These are phyloP conservation scores for Ilex paraguariensis DNA, from an alignment of 305 asterid genomes.

Conservation along the genomic window DNA sequence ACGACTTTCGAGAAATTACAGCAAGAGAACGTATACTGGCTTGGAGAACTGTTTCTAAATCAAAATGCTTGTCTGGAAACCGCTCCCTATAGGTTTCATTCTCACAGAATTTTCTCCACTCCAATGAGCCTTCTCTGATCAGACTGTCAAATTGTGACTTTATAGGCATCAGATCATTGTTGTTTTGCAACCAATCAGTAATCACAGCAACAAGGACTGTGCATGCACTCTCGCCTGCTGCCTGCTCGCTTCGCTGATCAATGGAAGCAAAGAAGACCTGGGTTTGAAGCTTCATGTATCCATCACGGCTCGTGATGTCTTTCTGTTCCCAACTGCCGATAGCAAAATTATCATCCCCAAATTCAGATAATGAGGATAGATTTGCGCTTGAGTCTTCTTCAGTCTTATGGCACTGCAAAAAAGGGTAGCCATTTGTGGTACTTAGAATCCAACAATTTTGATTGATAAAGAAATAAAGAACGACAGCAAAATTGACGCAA, in stretches of 20 bases:
- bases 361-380: slow-evolving; percentile 69
- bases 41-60: slow-evolving; percentile 82
- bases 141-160: slow-evolving; percentile 83
- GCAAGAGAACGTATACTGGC: slow-evolving; percentile 60
- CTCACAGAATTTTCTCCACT: slow-evolving; percentile 92
- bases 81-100: slow-evolving; percentile 52
- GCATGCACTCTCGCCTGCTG: slow-evolving; percentile 97
- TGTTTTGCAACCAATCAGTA: slow-evolving; percentile 87
- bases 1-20: slow-evolving; percentile 68
- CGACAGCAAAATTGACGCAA: no score
- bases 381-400: slow-evolving; percentile 61
- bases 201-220: slow-evolving; percentile 92
- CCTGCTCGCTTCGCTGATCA: slow-evolving; percentile 89
- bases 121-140: slow-evolving; percentile 86
- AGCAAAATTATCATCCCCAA: slow-evolving; percentile 84
- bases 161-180: slow-evolving; percentile 70
- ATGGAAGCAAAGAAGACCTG: slow-evolving; percentile 90
- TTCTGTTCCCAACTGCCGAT: slow-evolving; percentile 92
- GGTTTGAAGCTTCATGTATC: slow-evolving; percentile 69
- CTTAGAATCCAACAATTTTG: no score
- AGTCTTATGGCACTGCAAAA: slow-evolving; percentile 54
- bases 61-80: slow-evolving; percentile 94
- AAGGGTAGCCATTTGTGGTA: no score
- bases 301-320: slow-evolving; percentile 81
- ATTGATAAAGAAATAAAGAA: no score